phyloP scores from a whole-genome alignment of 192 early-diverging fungal species.

The Backusella morwellensis region DNA sequence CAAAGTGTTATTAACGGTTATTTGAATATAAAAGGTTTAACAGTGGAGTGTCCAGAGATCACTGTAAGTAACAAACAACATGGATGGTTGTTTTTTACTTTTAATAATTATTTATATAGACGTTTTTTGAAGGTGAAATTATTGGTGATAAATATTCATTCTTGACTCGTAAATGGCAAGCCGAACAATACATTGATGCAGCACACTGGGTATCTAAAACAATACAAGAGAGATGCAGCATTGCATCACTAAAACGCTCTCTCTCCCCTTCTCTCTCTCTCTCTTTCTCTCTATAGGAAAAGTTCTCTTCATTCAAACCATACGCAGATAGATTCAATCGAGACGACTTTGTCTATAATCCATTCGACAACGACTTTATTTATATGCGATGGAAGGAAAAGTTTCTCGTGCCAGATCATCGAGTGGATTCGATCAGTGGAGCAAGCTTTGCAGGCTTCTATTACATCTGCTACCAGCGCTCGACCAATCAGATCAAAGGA shows the following conservation, averaged over 20 bases:
- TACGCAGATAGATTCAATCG: not conserved
- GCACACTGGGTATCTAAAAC: conserved; percentile 66
- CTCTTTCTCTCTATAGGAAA: not conserved
- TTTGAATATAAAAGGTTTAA: conserved; percentile 75
- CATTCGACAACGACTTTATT: conserved; percentile 52
- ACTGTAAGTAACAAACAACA: conserved; percentile 32
- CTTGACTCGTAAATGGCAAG: conserved; percentile 82
- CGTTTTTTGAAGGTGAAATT: conserved; percentile 86
- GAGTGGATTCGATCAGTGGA: conserved; percentile 68
- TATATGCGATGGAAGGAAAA: conserved; percentile 96
- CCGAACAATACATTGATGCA: conserved; percentile 65
- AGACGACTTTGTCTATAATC: conserved; percentile 43
- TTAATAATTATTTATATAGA: conserved; percentile 22
- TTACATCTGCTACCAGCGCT: conserved; percentile 74
- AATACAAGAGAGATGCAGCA: not conserved
- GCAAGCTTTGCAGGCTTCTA: conserved; percentile 94
- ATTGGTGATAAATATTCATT: conserved; percentile 78
- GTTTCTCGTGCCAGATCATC: conserved; percentile 86
- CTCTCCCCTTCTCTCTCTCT: not conserved
- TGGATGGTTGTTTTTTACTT: not conserved
- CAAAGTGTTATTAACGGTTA: conserved; percentile 75
- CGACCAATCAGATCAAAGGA: conserved; percentile 58
- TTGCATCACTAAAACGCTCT: not conserved
- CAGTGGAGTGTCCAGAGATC: conserved; percentile 71
- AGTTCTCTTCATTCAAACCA: conserved; percentile 13